These are phyloP conservation scores for Colletotrichum lindemuthianum DNA, from an alignment of 2,329 filamentous ascomycete species.

Conservation along the genomic window DNA sequence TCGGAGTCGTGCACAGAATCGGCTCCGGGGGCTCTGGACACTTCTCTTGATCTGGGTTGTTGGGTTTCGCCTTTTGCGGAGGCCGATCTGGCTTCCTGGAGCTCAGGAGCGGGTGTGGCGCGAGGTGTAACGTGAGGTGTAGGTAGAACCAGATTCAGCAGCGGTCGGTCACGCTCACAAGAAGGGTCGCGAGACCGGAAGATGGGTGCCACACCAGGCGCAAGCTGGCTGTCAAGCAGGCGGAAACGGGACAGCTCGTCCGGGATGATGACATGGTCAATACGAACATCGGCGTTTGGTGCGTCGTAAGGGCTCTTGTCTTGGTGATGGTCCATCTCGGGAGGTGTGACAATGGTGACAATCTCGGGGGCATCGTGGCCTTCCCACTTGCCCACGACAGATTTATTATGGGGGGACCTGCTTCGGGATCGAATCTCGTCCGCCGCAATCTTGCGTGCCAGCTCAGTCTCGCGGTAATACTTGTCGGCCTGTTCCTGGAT, in stretches of 20 bases:
- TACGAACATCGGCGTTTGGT: conserved; percentile 71
- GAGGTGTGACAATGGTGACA: conserved; percentile 65
- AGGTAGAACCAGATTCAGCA: conserved; percentile 70
- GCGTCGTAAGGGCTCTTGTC: conserved; percentile 64
- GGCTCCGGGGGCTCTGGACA: conserved; percentile 31
- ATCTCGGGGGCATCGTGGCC: conserved; percentile 45
- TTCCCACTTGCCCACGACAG: conserved; percentile 65
- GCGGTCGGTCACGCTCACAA: conserved; percentile 64
- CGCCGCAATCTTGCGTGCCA: conserved; percentile 63
- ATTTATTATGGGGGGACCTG: conserved; percentile 59
- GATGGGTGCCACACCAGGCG: conserved; percentile 43
- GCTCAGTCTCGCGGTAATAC: conserved; percentile 65
- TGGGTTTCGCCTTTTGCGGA: conserved; percentile 28
- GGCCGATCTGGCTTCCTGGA: conserved; percentile 36
- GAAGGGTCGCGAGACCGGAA: conserved; percentile 63
- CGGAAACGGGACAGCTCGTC: conserved; percentile 55
- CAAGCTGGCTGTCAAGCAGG: conserved; percentile 39
- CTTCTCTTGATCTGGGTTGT: conserved; percentile 3
- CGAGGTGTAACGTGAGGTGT: conserved; percentile 65
- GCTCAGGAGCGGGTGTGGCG: conserved; percentile 40
- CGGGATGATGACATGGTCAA: conserved; percentile 68
- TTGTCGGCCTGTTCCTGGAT: conserved; percentile 68
- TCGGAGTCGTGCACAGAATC: conserved; percentile 44
- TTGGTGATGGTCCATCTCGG: conserved; percentile 57
- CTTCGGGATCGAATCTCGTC: conserved; percentile 65